phyloP scores from a whole-genome alignment of 106 monocot genomes.

The Dendrobium huoshanense region DNA sequence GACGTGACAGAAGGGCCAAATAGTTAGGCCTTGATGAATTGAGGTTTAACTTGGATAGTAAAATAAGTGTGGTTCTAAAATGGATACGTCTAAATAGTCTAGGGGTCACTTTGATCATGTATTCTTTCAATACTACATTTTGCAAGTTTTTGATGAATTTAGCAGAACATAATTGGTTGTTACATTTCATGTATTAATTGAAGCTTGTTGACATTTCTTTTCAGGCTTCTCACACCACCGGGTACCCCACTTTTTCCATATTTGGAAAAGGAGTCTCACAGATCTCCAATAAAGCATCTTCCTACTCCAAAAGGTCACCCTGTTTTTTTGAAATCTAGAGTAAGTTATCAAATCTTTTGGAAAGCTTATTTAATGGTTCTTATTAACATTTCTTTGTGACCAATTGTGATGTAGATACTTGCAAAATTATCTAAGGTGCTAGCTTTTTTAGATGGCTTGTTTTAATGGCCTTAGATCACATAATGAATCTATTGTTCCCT shows the following conservation, averaged over 20 bases:
- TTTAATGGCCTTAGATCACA: not conserved
- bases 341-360: conserved; percentile 13
- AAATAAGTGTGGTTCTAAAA: not conserved
- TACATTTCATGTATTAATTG: not conserved
- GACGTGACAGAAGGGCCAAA: not conserved
- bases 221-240: conserved; percentile 81
- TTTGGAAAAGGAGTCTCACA: conserved; percentile 47
- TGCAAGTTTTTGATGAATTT: not conserved
- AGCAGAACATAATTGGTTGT: not conserved
- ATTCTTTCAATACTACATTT: not conserved
- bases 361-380: not conserved
- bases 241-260: conserved; percentile 80
- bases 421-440: not conserved
- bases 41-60: not conserved
- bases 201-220: conserved; percentile 11
- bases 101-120: no score
- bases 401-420: not conserved
- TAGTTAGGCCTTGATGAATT: not conserved
- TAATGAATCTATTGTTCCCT: not conserved
- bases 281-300: conserved; percentile 33
- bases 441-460: not conserved
- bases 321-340: conserved; percentile 47
- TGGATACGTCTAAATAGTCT: not conserved
- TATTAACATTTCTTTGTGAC: not conserved
- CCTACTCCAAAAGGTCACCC: conserved; percentile 59